Conservation (phyloP, 176 grass and related monocot genomes). For the Musa acuminata region DNA sequence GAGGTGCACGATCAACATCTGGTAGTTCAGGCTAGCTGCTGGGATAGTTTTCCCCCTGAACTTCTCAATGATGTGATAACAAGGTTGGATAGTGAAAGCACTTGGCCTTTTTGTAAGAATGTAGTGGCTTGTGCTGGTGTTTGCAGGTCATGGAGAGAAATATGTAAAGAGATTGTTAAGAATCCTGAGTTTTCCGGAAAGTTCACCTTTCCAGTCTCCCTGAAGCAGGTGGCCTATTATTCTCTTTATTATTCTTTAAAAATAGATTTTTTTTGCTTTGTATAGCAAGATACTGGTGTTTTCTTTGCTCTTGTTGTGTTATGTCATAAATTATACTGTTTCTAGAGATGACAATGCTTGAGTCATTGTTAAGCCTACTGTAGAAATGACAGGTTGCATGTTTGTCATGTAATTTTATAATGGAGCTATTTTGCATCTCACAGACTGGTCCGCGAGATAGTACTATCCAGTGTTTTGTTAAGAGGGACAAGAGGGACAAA, state of each 20-base stretch:
- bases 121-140: conserved; percentile 57
- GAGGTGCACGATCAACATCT: conserved; percentile 41
- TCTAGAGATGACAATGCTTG: background rate
- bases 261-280: background rate
- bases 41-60: conserved; percentile 59
- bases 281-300: background rate
- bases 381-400: background rate
- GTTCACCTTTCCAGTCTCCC: conserved; percentile 57
- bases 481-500: conserved; percentile 24
- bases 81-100: conserved; percentile 62
- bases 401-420: background rate
- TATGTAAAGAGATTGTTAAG: conserved; percentile 58
- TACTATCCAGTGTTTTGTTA: conserved; percentile 23
- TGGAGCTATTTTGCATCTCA: conserved; percentile 1
- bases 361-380: background rate
- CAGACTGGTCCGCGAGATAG: conserved; percentile 21
- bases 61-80: conserved; percentile 59
- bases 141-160: conserved; percentile 68
- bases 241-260: too few species aligned
- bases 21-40: conserved; percentile 43
- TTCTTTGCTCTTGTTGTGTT: too few species aligned
- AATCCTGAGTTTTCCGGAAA: conserved; percentile 46
- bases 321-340: background rate
- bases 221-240: conserved; percentile 42
- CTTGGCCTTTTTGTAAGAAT: conserved; percentile 54